A percentile compares a stretch with the other conserved stretches of the same genome.
phyloP scores from a whole-genome alignment of 371 early-diverging fungal species.

The Batrachochytrium dendrobatidis region DNA sequence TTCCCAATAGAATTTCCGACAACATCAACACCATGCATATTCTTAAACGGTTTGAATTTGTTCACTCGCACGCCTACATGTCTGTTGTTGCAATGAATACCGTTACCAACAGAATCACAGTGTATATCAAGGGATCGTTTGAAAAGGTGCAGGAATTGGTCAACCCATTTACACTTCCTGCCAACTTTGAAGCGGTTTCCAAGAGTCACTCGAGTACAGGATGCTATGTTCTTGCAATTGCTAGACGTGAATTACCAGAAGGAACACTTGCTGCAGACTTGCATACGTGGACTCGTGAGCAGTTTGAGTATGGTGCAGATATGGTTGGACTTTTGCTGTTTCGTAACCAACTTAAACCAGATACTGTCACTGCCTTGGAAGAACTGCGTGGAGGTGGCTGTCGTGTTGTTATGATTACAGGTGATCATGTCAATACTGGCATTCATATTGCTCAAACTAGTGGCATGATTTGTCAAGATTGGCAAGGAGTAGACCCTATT shows the following conservation, averaged over 20 bases:
- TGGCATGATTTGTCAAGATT: conserved; percentile 52
- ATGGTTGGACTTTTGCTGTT: conserved; percentile 70
- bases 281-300: conserved; percentile 40
- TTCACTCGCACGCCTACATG: conserved; percentile 77
- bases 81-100: conserved; percentile 56
- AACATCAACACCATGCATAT: conserved; percentile 13
- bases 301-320: conserved; percentile 51
- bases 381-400: conserved; percentile 67
- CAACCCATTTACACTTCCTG: conserved; percentile 48
- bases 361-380: conserved; percentile 57
- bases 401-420: conserved; percentile 84
- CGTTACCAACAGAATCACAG: conserved; percentile 42
- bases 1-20: conserved; percentile 6
- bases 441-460: conserved; percentile 73
- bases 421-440: conserved; percentile 84
- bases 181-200: conserved; percentile 53
- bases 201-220: conserved; percentile 57
- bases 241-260: conserved; percentile 43
- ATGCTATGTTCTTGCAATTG: conserved; percentile 69
- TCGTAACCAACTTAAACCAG: conserved; percentile 71
- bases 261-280: conserved; percentile 25
- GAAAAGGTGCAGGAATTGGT: conserved; percentile 54
- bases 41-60: conserved; percentile 78
- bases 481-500: not conserved
- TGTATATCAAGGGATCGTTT: conserved; percentile 66